These are phyloP conservation scores for Colletotrichum chrysophilum DNA, from an alignment of 2,329 filamentous ascomycete species.

Conservation along the genomic window DNA sequence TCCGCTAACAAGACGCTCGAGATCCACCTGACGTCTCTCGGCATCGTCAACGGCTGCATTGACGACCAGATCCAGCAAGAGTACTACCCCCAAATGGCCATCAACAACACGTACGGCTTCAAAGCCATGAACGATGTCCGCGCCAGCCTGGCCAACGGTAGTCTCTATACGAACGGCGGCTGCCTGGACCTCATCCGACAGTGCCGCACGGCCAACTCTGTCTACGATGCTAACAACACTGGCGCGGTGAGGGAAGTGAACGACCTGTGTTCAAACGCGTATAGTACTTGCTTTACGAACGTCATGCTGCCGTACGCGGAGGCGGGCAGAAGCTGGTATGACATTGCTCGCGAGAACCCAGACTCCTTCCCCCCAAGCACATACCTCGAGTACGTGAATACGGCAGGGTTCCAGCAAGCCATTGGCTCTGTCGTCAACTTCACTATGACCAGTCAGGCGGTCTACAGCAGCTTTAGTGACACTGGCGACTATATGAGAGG, in stretches of 20 bases:
- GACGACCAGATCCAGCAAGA: slow-evolving; percentile 68
- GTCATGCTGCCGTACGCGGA: slow-evolving; percentile 63
- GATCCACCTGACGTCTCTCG: slow-evolving; percentile 66
- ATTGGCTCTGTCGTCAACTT: slow-evolving; percentile 66
- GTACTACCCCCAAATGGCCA: slow-evolving; percentile 61
- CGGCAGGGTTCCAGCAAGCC: slow-evolving; percentile 55
- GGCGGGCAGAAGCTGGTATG: slow-evolving; percentile 63
- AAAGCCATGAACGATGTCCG: slow-evolving; percentile 46
- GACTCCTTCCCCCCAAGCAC: slow-evolving; percentile 69
- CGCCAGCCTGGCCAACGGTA: slow-evolving; percentile 17
- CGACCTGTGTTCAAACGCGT: slow-evolving; percentile 8
- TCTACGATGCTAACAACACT: slow-evolving; percentile 18
- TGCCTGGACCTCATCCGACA: slow-evolving; percentile 19
- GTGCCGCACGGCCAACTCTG: slow-evolving; percentile 17
- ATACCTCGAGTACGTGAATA: slow-evolving; percentile 70
- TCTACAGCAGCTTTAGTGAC: slow-evolving; percentile 50
- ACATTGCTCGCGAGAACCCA: slow-evolving; percentile 59
- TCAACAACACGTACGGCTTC: slow-evolving; percentile 68
- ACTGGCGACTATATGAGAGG: slow-evolving; percentile 69
- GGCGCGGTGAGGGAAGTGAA: slow-evolving; percentile 13
- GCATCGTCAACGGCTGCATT: slow-evolving; percentile 75
- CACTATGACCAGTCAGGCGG: slow-evolving; percentile 51
- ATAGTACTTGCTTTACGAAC: slow-evolving; percentile 51
- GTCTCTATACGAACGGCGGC: slow-evolving; percentile 13
- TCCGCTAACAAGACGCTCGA: slow-evolving; percentile 57